Conservation (phyloP, 2,329 filamentous ascomycete species). For the Aspergillus calidoustus region DNA sequence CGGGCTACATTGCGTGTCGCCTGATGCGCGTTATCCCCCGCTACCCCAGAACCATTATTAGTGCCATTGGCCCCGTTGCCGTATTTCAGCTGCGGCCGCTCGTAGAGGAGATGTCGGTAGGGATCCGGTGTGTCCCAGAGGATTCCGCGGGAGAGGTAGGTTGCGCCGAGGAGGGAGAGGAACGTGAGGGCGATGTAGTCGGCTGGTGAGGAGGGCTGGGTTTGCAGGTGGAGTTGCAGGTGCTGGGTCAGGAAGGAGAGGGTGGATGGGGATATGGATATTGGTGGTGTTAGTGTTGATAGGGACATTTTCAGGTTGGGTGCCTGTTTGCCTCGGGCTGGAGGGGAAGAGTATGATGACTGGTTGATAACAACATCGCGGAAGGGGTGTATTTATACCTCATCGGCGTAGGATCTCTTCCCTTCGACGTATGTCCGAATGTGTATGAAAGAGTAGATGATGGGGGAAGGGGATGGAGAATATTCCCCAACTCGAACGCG, state of each 20-base stretch:
- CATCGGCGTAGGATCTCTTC: neutral
- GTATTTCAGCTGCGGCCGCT: slow-evolving; percentile 52
- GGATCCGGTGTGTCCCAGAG: slow-evolving; percentile 58
- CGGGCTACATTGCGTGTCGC: slow-evolving; percentile 53
- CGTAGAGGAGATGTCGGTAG: slow-evolving; percentile 53
- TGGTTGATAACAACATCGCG: neutral
- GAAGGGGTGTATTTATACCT: neutral
- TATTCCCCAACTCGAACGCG: slow-evolving; percentile 12
- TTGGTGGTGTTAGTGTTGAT: no score
- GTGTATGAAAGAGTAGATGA: no score
- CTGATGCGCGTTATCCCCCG: slow-evolving; percentile 23
- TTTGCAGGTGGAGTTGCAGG: slow-evolving; percentile 9
- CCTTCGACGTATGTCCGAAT: neutral
- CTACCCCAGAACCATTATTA: neutral
- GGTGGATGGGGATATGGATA: no score
- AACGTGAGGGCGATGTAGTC: slow-evolving; percentile 45
- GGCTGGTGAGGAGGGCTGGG: slow-evolving; percentile 26
- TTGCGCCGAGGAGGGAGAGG: slow-evolving; percentile 40
- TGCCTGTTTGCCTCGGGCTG: no score
- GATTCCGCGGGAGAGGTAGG: slow-evolving; percentile 50
- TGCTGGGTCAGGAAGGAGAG: no score
- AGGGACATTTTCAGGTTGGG: no score
- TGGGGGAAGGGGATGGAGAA: slow-evolving; percentile 7
- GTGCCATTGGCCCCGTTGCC: slow-evolving; percentile 20
- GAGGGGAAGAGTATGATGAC: neutral